Conservation (phyloP, 345 rosid species). For the Boechera divaricarpa region DNA sequence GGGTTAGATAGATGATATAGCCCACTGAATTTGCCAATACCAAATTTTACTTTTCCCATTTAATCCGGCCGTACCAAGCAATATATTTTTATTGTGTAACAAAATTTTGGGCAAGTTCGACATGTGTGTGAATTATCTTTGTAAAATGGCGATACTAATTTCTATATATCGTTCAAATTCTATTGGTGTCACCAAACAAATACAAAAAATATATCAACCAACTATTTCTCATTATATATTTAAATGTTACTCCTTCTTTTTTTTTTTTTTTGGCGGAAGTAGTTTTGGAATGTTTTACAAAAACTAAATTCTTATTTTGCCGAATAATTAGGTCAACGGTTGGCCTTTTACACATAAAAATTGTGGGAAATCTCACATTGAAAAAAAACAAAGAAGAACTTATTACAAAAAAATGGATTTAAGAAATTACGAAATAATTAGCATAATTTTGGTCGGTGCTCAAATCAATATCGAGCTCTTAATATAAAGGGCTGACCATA, state of each 20-base stretch:
- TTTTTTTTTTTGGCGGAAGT: no score
- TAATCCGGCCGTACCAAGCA: neutral
- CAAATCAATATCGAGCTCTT: slow-evolving; percentile 6
- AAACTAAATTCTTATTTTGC: no score
- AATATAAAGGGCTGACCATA: neutral
- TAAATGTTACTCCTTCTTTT: no score
- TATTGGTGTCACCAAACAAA: neutral
- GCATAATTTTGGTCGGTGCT: neutral
- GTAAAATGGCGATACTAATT: neutral
- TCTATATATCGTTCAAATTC: neutral
- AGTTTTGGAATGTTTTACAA: no score
- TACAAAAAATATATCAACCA: no score
- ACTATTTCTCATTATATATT: no score
- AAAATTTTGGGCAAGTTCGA: neutral
- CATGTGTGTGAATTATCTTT: neutral
- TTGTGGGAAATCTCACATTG: neutral
- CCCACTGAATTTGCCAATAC: neutral
- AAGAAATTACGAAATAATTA: neutral
- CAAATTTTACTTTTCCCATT: slow-evolving; percentile 7
- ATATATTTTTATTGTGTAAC: neutral
- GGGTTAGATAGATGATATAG: neutral
- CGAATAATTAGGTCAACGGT: no score
- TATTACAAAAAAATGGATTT: neutral
- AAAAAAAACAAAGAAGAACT: neutral
- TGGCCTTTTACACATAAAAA: neutral